phyloP scores from a whole-genome alignment of 2,329 filamentous ascomycete genomes.

The Zymoseptoria tritici region DNA sequence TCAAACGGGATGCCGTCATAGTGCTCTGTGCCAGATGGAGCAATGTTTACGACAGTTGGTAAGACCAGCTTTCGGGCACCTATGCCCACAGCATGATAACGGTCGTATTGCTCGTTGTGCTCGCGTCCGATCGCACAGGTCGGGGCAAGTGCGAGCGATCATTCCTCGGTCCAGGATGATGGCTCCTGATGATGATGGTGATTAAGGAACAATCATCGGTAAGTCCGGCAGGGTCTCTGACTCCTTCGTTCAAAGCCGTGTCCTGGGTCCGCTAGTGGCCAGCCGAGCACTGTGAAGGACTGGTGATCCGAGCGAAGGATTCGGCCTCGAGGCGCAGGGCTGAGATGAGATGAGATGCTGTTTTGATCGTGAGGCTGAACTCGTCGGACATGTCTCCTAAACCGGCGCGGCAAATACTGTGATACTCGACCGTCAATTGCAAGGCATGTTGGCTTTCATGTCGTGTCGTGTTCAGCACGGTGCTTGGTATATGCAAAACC shows the following conservation, averaged over 20 bases:
- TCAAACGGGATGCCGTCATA: not conserved
- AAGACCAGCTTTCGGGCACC: not conserved
- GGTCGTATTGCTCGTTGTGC: not conserved
- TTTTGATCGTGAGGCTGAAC: not conserved
- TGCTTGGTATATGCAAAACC: not conserved
- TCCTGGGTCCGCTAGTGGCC: not conserved
- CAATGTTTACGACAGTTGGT: not conserved
- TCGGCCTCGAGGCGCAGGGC: not conserved
- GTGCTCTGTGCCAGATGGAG: not conserved
- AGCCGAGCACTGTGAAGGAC: not conserved
- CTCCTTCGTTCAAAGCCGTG: not conserved
- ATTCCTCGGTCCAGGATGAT: not conserved
- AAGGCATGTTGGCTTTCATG: not conserved
- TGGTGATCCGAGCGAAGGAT: not conserved
- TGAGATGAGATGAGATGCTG: not conserved
- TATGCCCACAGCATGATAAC: not conserved
- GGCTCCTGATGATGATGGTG: not conserved
- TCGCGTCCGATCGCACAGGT: not conserved
- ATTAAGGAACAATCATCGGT: not conserved
- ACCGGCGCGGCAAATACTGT: not conserved
- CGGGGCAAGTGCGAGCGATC: not conserved
- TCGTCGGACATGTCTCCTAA: not conserved
- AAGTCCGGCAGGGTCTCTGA: not conserved
- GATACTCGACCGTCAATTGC: not conserved
- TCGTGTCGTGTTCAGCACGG: not conserved